Evolutionary conservation across 2,329 filamentous ascomycete genomes (phyloP).

Genomic region (Akanthomyces lecanii): DNA sequence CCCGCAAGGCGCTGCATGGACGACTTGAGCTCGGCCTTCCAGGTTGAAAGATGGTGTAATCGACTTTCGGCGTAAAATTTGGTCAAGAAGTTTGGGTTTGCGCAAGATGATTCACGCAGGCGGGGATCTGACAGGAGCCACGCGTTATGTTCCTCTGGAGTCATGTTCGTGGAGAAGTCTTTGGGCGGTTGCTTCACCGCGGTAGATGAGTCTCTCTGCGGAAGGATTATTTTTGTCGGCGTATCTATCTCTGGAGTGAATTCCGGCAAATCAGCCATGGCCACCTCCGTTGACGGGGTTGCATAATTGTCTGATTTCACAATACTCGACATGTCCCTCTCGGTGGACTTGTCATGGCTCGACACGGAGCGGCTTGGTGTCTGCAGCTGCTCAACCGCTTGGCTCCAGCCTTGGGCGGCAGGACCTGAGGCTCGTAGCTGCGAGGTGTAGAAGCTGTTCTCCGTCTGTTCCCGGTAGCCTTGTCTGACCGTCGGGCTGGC

Average conservation of each 20-base stretch:
- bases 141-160: constrained; percentile 90
- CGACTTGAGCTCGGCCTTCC: constrained; percentile 93
- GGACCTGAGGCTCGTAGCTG: constrained; percentile 52
- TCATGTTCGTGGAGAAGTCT: constrained; percentile 58
- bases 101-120: constrained; percentile 82
- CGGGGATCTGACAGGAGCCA: constrained; percentile 77
- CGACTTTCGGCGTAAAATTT: constrained; percentile 95
- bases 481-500: constrained; percentile 50
- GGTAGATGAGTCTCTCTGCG: not conserved
- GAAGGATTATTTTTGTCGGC: not conserved
- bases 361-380: constrained; percentile 21
- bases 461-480: constrained; percentile 77
- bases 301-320: not conserved
- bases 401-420: constrained; percentile 27
- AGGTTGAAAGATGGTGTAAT: constrained; percentile 89
- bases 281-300: not conserved
- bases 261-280: constrained; percentile 16
- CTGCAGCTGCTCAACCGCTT: constrained; percentile 26
- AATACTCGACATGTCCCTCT: constrained; percentile 17
- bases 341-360: constrained; percentile 5
- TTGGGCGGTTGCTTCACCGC: not conserved
- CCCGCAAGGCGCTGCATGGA: constrained; percentile 76
- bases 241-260: constrained; percentile 10
- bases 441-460: constrained; percentile 75
- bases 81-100: constrained; percentile 88